phyloP scores from a whole-genome alignment of 345 rosid species.

The Rhizophora mangle region DNA sequence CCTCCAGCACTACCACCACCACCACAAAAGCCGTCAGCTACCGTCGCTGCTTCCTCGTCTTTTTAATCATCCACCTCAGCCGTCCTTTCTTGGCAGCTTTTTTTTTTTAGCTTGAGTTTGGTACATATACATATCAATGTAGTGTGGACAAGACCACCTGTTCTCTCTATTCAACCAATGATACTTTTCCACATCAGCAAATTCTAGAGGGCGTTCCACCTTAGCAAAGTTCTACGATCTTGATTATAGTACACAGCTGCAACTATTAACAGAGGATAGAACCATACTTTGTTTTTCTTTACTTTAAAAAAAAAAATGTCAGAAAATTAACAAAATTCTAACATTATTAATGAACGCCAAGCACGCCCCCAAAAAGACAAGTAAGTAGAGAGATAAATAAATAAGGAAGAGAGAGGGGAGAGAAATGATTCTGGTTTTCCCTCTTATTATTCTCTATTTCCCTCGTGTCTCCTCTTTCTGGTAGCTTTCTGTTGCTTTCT shows the following conservation, averaged over 20 bases:
- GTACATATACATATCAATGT: no score
- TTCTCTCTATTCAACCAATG: not conserved
- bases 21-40: not conserved
- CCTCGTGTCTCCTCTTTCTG: not conserved
- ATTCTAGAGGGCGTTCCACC: not conserved
- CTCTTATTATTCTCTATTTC: not conserved
- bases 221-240: no score
- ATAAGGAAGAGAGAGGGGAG: not conserved
- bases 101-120: not conserved
- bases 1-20: no score
- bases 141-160: not conserved
- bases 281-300: conserved; percentile 1
- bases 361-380: no score
- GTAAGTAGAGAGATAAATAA: not conserved
- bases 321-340: not conserved
- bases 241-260: no score
- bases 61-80: conserved; percentile 15
- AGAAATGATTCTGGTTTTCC: conserved; percentile 11
- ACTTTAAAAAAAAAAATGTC: not conserved
- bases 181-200: not conserved
- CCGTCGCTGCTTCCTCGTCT: no score
- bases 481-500: conserved; percentile 14
- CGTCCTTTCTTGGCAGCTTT: conserved; percentile 7
- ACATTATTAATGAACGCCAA: not conserved
- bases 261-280: conserved; percentile 16